phyloP scores from a whole-genome alignment of 805 yeast genomes.

The Brettanomyces custersianus region DNA sequence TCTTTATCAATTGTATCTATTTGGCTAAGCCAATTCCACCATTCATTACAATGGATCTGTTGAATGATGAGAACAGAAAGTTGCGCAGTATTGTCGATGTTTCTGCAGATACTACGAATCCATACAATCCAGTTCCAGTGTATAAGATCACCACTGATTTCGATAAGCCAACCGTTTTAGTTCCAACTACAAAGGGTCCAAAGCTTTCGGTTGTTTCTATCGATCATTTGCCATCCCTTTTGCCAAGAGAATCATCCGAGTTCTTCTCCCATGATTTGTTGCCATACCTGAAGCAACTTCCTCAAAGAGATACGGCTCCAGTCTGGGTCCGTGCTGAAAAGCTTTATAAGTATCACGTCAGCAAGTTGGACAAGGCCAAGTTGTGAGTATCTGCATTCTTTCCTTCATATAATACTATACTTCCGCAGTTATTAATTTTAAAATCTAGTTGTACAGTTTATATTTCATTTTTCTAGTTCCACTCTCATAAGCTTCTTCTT shows the following conservation, averaged over 20 bases:
- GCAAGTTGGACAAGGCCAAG: conserved; percentile 48
- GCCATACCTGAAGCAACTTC: conserved; percentile 81
- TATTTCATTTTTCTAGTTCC: conserved; percentile 33
- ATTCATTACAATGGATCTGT: conserved; percentile 60
- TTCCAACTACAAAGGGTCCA: conserved; percentile 72
- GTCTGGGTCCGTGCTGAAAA: conserved; percentile 89
- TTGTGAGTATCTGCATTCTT: no score
- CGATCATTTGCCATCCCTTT: conserved; percentile 90
- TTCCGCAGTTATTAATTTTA: no score
- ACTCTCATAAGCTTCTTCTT: conserved; percentile 38
- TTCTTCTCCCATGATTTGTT: conserved; percentile 77
- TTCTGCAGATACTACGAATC: conserved; percentile 97
- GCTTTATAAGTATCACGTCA: conserved; percentile 77
- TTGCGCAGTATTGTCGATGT: conserved; percentile 93
- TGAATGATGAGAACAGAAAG: conserved; percentile 62
- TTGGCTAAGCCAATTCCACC: conserved; percentile 91
- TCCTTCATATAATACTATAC: no score
- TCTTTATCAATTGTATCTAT: conserved; percentile 94
- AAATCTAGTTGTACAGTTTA: background rate
- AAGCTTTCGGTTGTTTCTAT: conserved; percentile 86
- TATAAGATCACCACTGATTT: conserved; percentile 86
- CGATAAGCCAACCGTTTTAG: conserved; percentile 82
- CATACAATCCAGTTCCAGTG: conserved; percentile 96
- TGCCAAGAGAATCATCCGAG: conserved; percentile 97
- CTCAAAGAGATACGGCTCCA: conserved; percentile 71